Evolutionary conservation across 768 basidiomycete species (phyloP), one percentile per base, ranked within the genome.

Genomic region (Trametes coccinea): DNA sequence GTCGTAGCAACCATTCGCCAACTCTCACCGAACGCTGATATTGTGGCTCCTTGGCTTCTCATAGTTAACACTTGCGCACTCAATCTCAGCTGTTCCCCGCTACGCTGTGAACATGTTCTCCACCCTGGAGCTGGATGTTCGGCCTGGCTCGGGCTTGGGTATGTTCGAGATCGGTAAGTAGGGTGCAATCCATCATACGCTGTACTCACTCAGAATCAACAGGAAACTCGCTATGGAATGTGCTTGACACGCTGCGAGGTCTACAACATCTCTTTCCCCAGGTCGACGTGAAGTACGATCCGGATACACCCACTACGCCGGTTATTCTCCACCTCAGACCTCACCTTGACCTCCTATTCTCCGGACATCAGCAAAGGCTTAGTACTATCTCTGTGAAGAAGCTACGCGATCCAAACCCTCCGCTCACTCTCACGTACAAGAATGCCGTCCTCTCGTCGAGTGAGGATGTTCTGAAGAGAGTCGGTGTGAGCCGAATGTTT

Each of bases 311-410:
- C 13, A 85, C 81, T 1, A 89, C 90, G 0, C 90, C 91, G 1
- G 78, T 93, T 27, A 81, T 94, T 67, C 75, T 94, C 0, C 90
- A 93, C 67, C 75, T 93, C 30, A 85, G 87, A 16, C 92, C 92
- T 1, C 89, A 93, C 70, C 78, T 94, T 55, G 90, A 93, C 71
- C 81, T 94, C n/a, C 79, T 94, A 46, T 94, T 93, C 74, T 91
- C 92, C 16, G 85, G 88, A 10, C 82, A 82, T 66, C 81, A 88
- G 61, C 92, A 94, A 66, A 84, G 92, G 22, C 79, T 94, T 17
- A 89, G 89, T 58, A 92, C 89, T 5, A 90, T 94, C 52, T 87
- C 84, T 66, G 73, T 92, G 41, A 82, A 87, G 66, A 85, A 81
- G 64, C 81, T 91, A 14, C 85, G 83, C 17, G 86, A 87, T 54